Evolutionary conservation across 441 rosid genomes (phyloP), one percentile per base, ranked within the genome.

Genomic region (Gossypium schwendimanii): DNA sequence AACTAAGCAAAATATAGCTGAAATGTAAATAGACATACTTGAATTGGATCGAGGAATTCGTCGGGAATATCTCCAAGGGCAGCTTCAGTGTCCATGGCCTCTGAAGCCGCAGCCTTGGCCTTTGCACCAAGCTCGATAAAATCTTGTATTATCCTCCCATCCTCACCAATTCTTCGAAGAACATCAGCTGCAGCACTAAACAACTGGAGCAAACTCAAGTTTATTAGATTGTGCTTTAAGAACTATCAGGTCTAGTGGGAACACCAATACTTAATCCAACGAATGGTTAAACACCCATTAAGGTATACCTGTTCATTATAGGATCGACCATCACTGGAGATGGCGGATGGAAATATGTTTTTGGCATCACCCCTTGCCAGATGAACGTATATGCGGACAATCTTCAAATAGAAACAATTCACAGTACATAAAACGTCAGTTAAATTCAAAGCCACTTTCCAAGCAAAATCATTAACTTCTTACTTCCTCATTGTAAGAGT

Each of bases 11-110:
- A 63, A 15, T 17, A 26, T 20, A 41, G 45, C 65, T 44, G 47
- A n/a, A 69, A 24, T 47, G 50, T 6, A 69, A 26, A 58, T n/a
- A 18, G 28, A 75, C 20, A 41, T 86, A 87, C 97, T 79, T 91
- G 97, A 77, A 91, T 91, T 57, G 97, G 99, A 75, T 96, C 99
- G n/a, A 96, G 98, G 87, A 91, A 96, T 82, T 93, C 99, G 28
- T 96, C 99, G 1, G 98, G 59, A 76, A 93, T 87, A 73, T 96
- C 99, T 74, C 99, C 97, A 15, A 96, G 97, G 61, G 88, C 76
- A 72, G 91, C 98, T 87, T 96, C 99, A 71, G 98, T 75, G 54
- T 96, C 98, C 97, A 91, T 83, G 73, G 98, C 99, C 83, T 89
- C 97, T 14, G 94, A 84, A 31, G 97, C 99, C 61, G 99, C 97